Conservation (phyloP, 75 land plant species). For the Pinus taeda region DNA sequence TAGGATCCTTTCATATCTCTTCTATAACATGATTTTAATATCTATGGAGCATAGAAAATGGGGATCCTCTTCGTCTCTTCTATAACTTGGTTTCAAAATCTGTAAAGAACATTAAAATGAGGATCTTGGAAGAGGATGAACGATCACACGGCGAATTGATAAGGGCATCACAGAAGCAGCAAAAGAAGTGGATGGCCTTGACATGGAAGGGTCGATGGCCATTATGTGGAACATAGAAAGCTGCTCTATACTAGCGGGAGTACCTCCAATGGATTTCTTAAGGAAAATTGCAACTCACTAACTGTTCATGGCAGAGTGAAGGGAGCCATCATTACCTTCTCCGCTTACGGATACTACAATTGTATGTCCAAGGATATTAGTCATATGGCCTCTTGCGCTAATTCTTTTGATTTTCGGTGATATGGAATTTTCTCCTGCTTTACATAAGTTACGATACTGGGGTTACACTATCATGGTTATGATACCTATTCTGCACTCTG, state of each 20-base stretch:
- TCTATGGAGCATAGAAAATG: too few relatives aligned
- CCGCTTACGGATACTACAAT: slow-evolving; percentile 90
- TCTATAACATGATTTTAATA: too few relatives aligned
- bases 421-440: slow-evolving; percentile 85
- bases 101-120: too few relatives aligned
- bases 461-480: slow-evolving; percentile 78
- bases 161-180: too few relatives aligned
- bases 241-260: slow-evolving; percentile 72
- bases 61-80: too few relatives aligned
- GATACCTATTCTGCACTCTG: slow-evolving; percentile 66
- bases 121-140: too few relatives aligned
- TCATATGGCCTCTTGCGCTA: slow-evolving; percentile 71
- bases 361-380: slow-evolving; percentile 61
- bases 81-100: too few relatives aligned
- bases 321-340: slow-evolving; percentile 72
- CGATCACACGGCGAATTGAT: too few relatives aligned
- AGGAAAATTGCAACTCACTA: slow-evolving; percentile 81
- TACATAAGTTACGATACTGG: slow-evolving; percentile 83
- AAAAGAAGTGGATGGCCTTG: neutral
- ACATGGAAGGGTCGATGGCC: slow-evolving; percentile 41
- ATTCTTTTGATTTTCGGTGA: slow-evolving; percentile 83
- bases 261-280: slow-evolving; percentile 77
- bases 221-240: slow-evolving; percentile 93
- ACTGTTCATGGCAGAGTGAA: slow-evolving; percentile 54
- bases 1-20: too few relatives aligned